Percentiles rank a stretch among this genome's conserved stretches.
Evolutionary conservation across 2,329 filamentous ascomycete genomes (phyloP).

Genomic region (Claviceps sp.): DNA sequence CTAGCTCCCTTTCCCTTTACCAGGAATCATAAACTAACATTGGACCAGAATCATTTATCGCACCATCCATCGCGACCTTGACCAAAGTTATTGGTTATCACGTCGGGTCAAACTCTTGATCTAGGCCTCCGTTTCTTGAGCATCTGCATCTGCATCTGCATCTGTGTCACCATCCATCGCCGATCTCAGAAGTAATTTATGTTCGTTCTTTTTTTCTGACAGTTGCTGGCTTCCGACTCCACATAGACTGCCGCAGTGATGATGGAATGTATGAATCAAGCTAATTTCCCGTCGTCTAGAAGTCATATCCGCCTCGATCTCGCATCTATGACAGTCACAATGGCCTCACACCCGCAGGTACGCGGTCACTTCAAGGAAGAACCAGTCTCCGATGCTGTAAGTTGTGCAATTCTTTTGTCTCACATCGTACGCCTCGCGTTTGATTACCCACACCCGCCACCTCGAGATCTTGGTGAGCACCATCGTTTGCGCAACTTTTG

Average conservation of each 20-base stretch:
- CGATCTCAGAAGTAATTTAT: too few species aligned
- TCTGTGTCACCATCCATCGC: too few species aligned
- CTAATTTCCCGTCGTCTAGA: background rate
- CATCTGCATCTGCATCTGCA: too few species aligned
- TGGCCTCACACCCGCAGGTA: constrained; percentile 10
- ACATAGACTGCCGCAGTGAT: background rate
- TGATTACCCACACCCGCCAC: constrained; percentile 2
- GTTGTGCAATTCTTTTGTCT: constrained; percentile 4
- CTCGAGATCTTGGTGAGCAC: background rate
- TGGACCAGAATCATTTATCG: too few species aligned
- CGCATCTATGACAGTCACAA: constrained; percentile 9
- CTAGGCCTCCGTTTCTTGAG: too few species aligned
- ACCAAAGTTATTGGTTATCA: too few species aligned
- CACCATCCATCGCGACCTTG: too few species aligned
- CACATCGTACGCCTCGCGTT: background rate
- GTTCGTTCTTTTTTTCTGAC: too few species aligned
- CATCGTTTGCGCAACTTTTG: background rate
- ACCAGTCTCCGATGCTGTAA: constrained; percentile 7
- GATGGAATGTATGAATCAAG: background rate
- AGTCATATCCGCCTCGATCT: background rate
- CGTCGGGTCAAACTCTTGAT: too few species aligned
- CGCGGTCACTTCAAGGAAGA: constrained; percentile 11
- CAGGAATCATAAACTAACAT: too few species aligned
- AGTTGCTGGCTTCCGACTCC: background rate
- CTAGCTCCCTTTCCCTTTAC: too few species aligned